Evolutionary conservation across 2,329 filamentous ascomycete genomes (phyloP).

Genomic region (Neurospora sp.): DNA sequence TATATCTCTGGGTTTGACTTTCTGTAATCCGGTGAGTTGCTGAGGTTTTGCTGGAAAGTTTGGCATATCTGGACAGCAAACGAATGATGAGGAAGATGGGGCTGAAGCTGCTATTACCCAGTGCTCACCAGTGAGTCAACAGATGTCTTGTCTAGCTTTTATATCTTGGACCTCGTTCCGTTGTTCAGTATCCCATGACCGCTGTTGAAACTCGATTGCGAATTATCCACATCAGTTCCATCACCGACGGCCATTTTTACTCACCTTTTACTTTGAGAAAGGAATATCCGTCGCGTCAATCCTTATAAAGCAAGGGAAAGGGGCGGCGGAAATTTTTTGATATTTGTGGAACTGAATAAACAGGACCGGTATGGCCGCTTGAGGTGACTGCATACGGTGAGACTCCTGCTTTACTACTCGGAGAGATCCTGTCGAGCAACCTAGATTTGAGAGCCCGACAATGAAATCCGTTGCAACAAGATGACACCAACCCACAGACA

Average conservation of each 20-base stretch:
- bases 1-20: background rate
- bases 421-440: background rate
- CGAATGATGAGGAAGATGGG: background rate
- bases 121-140: background rate
- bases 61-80: background rate
- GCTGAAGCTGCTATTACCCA: background rate
- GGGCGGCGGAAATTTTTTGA: accelerated
- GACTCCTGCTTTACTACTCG: background rate
- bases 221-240: background rate
- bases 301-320: background rate
- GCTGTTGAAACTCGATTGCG: background rate
- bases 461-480: background rate
- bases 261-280: too few relatives aligned
- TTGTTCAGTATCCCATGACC: too few relatives aligned
- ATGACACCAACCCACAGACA: background rate
- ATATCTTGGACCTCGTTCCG: accelerated
- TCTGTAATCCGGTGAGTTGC: background rate
- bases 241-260: too few relatives aligned
- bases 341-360: background rate
- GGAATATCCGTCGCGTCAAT: background rate
- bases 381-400: accelerated
- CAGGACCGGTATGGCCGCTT: background rate
- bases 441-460: background rate
- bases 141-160: too few relatives aligned
- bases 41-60: background rate